Conservation (phyloP, 257 asterid genomes). For the Petunia secreta region DNA sequence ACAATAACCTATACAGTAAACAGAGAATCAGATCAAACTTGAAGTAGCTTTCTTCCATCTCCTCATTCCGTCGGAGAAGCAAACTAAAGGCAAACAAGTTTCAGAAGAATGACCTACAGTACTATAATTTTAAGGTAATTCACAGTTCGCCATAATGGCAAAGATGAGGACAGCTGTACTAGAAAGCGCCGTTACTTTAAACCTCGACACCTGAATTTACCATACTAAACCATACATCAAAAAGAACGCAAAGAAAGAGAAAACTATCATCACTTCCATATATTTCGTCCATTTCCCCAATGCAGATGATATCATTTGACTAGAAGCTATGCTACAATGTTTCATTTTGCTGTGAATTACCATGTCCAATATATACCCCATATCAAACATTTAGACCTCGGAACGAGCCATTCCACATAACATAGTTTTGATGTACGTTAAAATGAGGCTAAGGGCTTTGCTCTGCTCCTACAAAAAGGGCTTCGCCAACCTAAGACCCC, state of each 20-base stretch:
- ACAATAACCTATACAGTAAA: not conserved
- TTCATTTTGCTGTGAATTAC: constrained; percentile 5
- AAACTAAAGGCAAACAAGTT: not conserved
- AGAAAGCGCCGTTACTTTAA: not conserved
- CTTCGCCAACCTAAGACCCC: not conserved
- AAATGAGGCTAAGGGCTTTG: not conserved
- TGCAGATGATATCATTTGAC: not conserved
- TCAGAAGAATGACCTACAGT: not conserved
- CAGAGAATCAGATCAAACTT: not conserved
- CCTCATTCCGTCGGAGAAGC: not conserved
- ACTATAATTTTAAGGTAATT: not conserved
- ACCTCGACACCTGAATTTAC: not conserved
- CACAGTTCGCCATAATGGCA: not conserved
- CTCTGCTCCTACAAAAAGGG: not conserved
- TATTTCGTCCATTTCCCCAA: not conserved
- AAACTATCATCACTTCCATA: not conserved
- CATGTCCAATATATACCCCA: not conserved
- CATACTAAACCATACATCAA: not conserved
- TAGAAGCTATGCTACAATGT: not conserved
- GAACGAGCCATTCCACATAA: not conserved
- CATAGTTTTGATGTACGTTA: not conserved
- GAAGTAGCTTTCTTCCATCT: constrained; percentile 1
- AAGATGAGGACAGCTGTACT: not conserved
- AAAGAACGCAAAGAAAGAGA: not conserved
- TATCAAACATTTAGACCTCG: not conserved